A percentile compares a stretch with the other conserved stretches of the same genome.
phyloP scores from a whole-genome alignment of 208 protist species.

The Crithidia sp. region DNA sequence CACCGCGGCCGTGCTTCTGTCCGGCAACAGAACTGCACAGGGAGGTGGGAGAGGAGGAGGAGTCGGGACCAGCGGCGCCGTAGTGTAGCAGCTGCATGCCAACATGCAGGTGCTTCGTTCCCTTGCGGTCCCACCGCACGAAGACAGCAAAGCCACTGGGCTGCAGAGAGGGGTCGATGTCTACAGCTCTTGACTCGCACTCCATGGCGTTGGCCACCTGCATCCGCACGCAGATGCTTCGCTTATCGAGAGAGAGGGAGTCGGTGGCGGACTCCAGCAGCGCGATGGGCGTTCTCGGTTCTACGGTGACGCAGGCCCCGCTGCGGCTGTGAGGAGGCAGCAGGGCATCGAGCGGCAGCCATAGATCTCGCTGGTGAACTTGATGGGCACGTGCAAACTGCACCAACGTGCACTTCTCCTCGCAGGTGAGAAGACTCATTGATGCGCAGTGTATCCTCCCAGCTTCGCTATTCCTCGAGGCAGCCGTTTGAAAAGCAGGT shows the following conservation, averaged over 20 bases:
- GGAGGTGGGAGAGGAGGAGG: not conserved
- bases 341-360: constrained; percentile 55
- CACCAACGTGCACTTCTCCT: constrained; percentile 28
- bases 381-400: constrained; percentile 37
- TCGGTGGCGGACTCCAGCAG: constrained; percentile 45
- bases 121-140: constrained; percentile 53
- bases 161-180: constrained; percentile 36
- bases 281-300: constrained; percentile 40
- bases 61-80: not conserved
- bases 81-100: constrained; percentile 53
- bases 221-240: constrained; percentile 24
- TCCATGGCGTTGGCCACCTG: constrained; percentile 14
- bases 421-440: constrained; percentile 35
- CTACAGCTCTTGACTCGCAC: not conserved
- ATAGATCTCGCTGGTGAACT: constrained; percentile 44
- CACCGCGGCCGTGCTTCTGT: constrained; percentile 22
- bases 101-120: constrained; percentile 39
- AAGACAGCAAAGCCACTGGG: constrained; percentile 52
- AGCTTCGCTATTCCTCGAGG: too few relatives aligned
- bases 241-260: constrained; percentile 22
- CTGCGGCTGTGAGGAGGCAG: constrained; percentile 20
- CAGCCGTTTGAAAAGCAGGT: too few relatives aligned
- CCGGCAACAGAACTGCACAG: not conserved
- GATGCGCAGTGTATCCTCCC: too few relatives aligned
- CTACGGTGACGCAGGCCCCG: constrained; percentile 38